Conservation (phyloP, 176 grass and related monocot genomes). For the Aegilops sharonensis region DNA sequence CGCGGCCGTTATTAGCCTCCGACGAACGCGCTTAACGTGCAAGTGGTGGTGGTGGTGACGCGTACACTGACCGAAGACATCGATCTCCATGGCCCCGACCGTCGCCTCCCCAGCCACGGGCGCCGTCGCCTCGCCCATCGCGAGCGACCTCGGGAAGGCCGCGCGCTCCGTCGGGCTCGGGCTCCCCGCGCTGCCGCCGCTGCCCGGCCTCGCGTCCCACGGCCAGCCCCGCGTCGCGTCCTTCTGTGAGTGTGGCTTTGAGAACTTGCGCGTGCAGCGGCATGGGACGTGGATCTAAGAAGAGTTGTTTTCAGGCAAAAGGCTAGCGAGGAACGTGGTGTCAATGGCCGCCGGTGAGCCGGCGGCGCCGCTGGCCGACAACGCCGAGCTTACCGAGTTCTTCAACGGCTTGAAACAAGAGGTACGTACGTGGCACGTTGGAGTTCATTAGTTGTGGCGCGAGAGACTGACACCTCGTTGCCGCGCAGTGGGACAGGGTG, state of each 20-base stretch:
- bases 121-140: conserved; percentile 21
- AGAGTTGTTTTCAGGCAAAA: conserved; percentile 47
- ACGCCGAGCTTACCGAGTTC: conserved; percentile 65
- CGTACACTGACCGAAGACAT: not conserved
- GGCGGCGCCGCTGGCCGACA: conserved; percentile 30
- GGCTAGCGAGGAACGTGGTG: conserved; percentile 64
- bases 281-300: not conserved
- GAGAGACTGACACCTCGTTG: not conserved
- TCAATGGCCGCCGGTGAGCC: conserved; percentile 70
- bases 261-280: not conserved
- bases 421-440: conserved; percentile 27
- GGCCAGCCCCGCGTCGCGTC: conserved; percentile 49
- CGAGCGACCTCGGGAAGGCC: conserved; percentile 38
- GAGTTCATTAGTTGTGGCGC: not conserved
- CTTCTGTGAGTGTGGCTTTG: conserved; percentile 50
- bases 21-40: conserved; percentile 3
- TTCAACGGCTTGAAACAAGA: conserved; percentile 61
- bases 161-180: conserved; percentile 42
- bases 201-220: conserved; percentile 45
- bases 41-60: conserved; percentile 7
- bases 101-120: conserved; percentile 41
- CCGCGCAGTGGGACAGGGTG: conserved; percentile 75
- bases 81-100: conserved; percentile 43
- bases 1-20: conserved; percentile 4
- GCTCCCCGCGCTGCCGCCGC: conserved; percentile 52